Percentiles rank a stretch among this genome's conserved stretches.
Evolutionary conservation across 2,329 filamentous ascomycete species (phyloP).

Genomic region (Cladobotryum mycophilum): DNA sequence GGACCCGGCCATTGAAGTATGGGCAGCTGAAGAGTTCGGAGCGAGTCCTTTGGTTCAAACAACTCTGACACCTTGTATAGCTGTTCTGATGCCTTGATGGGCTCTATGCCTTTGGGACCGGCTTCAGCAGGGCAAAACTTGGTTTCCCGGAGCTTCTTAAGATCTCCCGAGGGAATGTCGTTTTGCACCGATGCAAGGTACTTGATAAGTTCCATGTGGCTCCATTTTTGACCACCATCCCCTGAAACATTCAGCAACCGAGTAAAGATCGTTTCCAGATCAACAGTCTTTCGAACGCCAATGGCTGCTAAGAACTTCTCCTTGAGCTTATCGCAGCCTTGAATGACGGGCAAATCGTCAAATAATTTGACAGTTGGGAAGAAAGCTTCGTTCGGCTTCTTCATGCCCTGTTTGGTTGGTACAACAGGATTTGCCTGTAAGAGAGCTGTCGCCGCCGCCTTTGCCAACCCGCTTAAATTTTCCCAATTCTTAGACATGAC

Average conservation of each 20-base stretch:
- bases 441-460: conserved; percentile 56
- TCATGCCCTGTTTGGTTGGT: conserved; percentile 89
- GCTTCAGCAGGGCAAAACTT: conserved; percentile 77
- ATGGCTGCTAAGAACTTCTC: conserved; percentile 81
- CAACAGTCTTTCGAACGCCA: conserved; percentile 91
- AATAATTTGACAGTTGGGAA: conserved; percentile 93
- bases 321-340: conserved; percentile 71
- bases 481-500: conserved; percentile 91
- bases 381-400: conserved; percentile 76
- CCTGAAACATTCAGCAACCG: conserved; percentile 62
- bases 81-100: conserved; percentile 42
- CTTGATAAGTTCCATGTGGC: conserved; percentile 88
- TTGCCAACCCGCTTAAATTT: conserved; percentile 59
- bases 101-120: conserved; percentile 49
- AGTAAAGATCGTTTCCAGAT: conserved; percentile 88
- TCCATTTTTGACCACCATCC: conserved; percentile 62
- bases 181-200: conserved; percentile 85
- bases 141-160: conserved; percentile 69
- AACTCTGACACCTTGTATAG: conserved; percentile 71
- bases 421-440: conserved; percentile 68
- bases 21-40: conserved; percentile 65
- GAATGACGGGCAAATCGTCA: conserved; percentile 81
- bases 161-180: conserved; percentile 79
- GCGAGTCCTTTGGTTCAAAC: conserved; percentile 67
- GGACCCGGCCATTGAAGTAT: conserved; percentile 75